Base-by-base conservation (phyloP, 73 alveolate species). In the Diophrys appendiculata region DNA sequence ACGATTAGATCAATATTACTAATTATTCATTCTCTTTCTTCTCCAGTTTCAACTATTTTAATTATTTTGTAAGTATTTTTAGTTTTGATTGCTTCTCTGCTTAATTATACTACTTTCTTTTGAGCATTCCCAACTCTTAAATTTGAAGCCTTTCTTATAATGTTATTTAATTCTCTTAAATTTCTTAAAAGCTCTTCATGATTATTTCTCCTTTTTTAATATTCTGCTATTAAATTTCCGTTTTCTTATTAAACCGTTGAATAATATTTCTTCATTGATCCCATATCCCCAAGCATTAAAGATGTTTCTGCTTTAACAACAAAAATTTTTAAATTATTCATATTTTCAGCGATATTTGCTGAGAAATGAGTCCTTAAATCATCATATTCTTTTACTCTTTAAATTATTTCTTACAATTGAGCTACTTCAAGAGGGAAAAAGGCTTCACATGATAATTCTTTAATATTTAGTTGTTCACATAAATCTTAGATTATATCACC, bases 281-380 rank as follows among this genome's bases (percentile, higher is more conserved):
- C 86, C 90, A 89, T 84, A 34, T 89, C 91, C 22, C 76, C 69
- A 28, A 77, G 85, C 72, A 88, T 76, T n/a, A 89, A 72, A 22
- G 95, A 82, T 72, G 88, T 95, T 83, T 94, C 99, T 35, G 97
- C 97, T 72, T 92, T 92, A 22, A 94, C 99, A 35, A 82, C 84
- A 65, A 89, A 88, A 70, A 87, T 95, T 75, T 94, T 94, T 25
- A 93, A 86, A 77, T 80, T 90, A 33, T 84, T 78, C 54, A 90
- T 85, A 35, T 82, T 90, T 72, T 94, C 99, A 65, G 96, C 87
- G 86, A 94, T 94, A 84, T 94, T 94, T 33, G 94, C 95, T 65
- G 86, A 85, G 80, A 90, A 90, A 64, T 94, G 99, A 56, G 88
- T 83, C 70, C 97, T 86, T 69, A 87, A 82, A 54, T 91, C 68